Evolutionary conservation across 2,329 filamentous ascomycete species (phyloP).

Genomic region (Fusarium pilosicola): DNA sequence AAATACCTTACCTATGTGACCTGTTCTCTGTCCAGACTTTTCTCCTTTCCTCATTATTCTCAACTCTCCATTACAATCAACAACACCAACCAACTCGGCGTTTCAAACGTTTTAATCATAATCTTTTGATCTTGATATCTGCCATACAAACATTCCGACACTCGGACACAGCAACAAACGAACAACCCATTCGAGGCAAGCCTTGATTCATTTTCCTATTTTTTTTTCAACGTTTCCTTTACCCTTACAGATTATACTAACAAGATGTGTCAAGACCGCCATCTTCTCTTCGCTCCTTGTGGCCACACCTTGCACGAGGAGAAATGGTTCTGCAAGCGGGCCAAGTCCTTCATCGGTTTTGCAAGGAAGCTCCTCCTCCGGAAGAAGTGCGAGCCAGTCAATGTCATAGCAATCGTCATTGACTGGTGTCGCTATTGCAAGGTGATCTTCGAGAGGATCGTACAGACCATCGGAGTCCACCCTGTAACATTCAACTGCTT

Average conservation of each 20-base stretch:
- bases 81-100: neutral
- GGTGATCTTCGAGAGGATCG: neutral
- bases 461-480: neutral
- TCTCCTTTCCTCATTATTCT: neutral
- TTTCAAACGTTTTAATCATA: neutral
- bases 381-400: neutral
- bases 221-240: neutral
- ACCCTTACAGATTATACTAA: neutral
- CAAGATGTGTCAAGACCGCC: slow-evolving; percentile 1
- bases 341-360: neutral
- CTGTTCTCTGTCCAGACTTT: neutral
- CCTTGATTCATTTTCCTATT: neutral
- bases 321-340: neutral
- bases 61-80: neutral
- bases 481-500: neutral
- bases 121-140: neutral
- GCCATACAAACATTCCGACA: neutral
- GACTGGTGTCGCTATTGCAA: slow-evolving; percentile 10
- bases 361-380: neutral
- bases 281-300: slow-evolving; percentile 12
- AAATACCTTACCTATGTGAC: neutral
- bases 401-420: neutral
- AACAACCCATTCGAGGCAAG: neutral
- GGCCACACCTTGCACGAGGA: neutral
- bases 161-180: neutral